Conservation (phyloP, 2,329 filamentous ascomycete genomes). For the Endothia cerciana region DNA sequence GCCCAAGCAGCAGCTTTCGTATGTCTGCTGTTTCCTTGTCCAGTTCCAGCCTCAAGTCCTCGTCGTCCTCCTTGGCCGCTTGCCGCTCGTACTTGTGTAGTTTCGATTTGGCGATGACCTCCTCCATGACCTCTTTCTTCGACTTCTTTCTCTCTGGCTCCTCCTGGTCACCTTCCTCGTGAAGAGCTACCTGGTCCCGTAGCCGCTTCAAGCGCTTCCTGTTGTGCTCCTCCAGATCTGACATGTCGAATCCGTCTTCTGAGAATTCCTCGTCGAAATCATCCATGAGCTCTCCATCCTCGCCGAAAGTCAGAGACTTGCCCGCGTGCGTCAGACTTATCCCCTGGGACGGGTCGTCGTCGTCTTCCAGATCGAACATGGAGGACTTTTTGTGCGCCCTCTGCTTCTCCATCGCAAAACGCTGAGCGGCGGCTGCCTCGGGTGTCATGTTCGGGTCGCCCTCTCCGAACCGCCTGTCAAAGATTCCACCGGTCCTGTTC, state of each 20-base stretch:
- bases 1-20: constrained; percentile 68
- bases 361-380: constrained; percentile 90
- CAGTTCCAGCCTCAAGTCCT: constrained; percentile 80
- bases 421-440: constrained; percentile 88
- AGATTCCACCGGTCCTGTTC: constrained; percentile 88
- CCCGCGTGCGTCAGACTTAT: constrained; percentile 82
- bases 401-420: constrained; percentile 89
- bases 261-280: constrained; percentile 76
- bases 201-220: constrained; percentile 60
- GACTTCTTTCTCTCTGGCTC: constrained; percentile 86
- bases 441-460: constrained; percentile 92
- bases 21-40: constrained; percentile 83
- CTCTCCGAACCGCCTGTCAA: constrained; percentile 94
- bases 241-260: constrained; percentile 61
- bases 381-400: constrained; percentile 74
- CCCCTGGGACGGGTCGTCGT: constrained; percentile 61
- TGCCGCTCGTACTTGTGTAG: constrained; percentile 93
- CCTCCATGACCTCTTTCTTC: constrained; percentile 97
- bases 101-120: constrained; percentile 97
- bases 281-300: constrained; percentile 58
- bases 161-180: constrained; percentile 52
- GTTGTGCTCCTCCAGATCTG: constrained; percentile 49
- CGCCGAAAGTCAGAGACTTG: constrained; percentile 69
- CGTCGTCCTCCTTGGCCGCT: constrained; percentile 88
- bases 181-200: constrained; percentile 48